These are phyloP conservation scores for Plantago rigida DNA, from an alignment of 305 asterid species.

Conservation along the genomic window DNA sequence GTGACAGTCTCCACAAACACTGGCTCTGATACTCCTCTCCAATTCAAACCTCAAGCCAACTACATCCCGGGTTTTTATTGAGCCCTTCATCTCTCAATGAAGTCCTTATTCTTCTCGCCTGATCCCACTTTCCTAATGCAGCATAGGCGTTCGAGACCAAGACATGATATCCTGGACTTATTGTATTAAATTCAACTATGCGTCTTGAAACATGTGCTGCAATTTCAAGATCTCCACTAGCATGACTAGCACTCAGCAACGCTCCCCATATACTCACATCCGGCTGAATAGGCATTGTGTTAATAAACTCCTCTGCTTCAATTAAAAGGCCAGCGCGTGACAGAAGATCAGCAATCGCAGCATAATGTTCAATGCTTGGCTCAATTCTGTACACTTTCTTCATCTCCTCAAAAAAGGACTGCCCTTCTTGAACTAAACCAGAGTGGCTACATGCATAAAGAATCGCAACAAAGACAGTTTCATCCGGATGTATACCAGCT, in stretches of 20 bases:
- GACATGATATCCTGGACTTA: slow-evolving; percentile 61
- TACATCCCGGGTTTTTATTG: slow-evolving; percentile 59
- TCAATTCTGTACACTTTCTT: slow-evolving; percentile 45
- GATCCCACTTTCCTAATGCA: slow-evolving; percentile 59
- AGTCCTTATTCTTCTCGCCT: slow-evolving; percentile 46
- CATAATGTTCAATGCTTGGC: slow-evolving; percentile 73
- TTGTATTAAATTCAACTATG: slow-evolving; percentile 36
- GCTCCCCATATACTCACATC: slow-evolving; percentile 78
- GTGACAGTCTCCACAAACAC: slow-evolving; percentile 66
- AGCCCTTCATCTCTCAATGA: slow-evolving; percentile 48
- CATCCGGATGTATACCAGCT: slow-evolving; percentile 48
- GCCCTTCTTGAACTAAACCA: slow-evolving; percentile 67
- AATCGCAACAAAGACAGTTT: slow-evolving; percentile 48
- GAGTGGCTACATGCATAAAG: slow-evolving; percentile 79
- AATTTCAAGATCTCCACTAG: slow-evolving; percentile 43
- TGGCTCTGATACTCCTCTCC: slow-evolving; percentile 44
- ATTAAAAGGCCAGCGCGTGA: slow-evolving; percentile 58
- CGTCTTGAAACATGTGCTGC: slow-evolving; percentile 46
- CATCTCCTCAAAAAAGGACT: slow-evolving; percentile 56
- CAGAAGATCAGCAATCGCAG: slow-evolving; percentile 68
- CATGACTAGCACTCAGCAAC: slow-evolving; percentile 67
- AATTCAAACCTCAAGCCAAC: slow-evolving; percentile 60
- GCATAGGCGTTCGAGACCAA: slow-evolving; percentile 71
- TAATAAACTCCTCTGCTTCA: slow-evolving; percentile 66
- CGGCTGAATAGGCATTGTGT: slow-evolving; percentile 62